Base-by-base conservation (phyloP, 192 early-diverging fungal species). In the Entomortierella lignicola region DNA sequence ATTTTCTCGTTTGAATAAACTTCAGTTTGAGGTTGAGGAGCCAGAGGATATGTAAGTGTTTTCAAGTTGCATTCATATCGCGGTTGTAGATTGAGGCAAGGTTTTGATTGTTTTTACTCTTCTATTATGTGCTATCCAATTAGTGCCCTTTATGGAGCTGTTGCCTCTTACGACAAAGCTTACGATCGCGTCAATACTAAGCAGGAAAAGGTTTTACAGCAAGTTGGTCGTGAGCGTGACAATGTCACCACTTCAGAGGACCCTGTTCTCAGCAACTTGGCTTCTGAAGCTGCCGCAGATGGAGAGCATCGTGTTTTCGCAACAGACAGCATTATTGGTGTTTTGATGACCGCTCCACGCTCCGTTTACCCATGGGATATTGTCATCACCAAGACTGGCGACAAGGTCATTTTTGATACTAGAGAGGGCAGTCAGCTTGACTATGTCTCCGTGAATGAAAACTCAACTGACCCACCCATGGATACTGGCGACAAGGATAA, bases 321-420 rank as follows among this genome's bases (percentile, higher is more conserved):
- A 50, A 98, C 97, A 6, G 98, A 97, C 82, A 81, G 91, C 37
- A 91, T 98, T 21, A 71, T 99, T 26, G 91, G 96, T 25, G 87
- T 95, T 27, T 86, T 99, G 52, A 99, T 99, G 98, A 95, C 92
- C 65, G 88, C 94, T 11, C 89, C 94, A 20, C 91, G 95, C 59
- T 92, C 95, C 21, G 92, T 95, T 48, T 97, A 97, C 82, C 92
- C 96, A 18, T 99, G 96, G 96, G 98, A 99, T 67, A 90, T 99
- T 54, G 91, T 99, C 42, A 89, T 97, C 57, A 94, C 88, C 72
- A 94, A 96, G 69, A 84, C 86, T 15, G 90, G 88, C 58, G 91
- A 90, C 71, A 90, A 92, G 82, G 82, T 99, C 51, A 91, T 92
- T 80, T 86, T 99, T 51, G 98, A 99, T 82, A 98, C 97, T 86